Evolutionary conservation across 2,329 filamentous ascomycete species (phyloP).

Genomic region (Penicillium occitanis): DNA sequence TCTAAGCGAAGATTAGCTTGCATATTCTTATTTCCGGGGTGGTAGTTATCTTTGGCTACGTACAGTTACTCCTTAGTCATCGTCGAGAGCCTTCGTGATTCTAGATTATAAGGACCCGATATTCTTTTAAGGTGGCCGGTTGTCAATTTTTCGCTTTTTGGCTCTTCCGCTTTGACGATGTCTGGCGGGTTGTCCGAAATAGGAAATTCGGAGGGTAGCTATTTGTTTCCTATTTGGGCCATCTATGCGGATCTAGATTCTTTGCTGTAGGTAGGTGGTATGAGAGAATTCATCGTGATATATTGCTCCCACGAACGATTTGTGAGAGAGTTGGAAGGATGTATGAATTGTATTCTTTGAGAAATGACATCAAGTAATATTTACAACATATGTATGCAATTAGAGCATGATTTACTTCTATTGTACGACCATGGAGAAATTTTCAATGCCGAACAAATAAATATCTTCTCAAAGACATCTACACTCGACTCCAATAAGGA

Average conservation of each 20-base stretch:
- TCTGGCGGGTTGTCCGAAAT: background rate
- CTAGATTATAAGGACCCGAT: background rate
- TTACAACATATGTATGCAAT: too few relatives aligned
- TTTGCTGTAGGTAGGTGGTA: background rate
- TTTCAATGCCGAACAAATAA: background rate
- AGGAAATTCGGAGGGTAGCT: background rate
- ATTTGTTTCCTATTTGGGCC: conserved; percentile 5
- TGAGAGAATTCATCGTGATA: background rate
- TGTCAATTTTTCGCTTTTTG: background rate
- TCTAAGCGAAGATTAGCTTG: conserved; percentile 3
- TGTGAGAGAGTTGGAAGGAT: background rate
- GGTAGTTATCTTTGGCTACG: background rate
- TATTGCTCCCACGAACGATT: background rate
- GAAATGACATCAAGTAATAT: background rate
- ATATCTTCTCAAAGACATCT: background rate
- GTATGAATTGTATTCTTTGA: background rate
- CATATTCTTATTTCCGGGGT: background rate
- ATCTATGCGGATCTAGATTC: background rate
- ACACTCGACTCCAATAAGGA: too few relatives aligned
- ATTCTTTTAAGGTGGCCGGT: background rate
- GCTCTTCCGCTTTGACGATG: background rate
- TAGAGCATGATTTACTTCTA: background rate
- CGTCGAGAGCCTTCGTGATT: background rate
- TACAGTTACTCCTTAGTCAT: background rate
- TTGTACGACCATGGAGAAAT: background rate